These are phyloP conservation scores for Arxiozyma bovina DNA, from an alignment of 1,139 yeast species.

Conservation along the genomic window DNA sequence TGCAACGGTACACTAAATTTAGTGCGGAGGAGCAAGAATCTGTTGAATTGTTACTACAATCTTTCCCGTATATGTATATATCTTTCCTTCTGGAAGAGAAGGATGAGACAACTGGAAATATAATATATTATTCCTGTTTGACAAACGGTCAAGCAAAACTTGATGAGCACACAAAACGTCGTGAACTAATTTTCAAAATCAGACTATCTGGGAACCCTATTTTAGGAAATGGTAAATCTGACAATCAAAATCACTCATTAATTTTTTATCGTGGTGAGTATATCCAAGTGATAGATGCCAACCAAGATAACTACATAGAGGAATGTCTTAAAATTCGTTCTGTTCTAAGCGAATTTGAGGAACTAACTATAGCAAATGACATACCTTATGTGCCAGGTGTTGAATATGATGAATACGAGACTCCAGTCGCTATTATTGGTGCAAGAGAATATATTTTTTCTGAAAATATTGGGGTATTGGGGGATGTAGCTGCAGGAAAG, in stretches of 20 bases:
- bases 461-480: constrained; percentile 75
- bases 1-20: constrained; percentile 57
- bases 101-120: constrained; percentile 22
- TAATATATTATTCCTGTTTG: constrained; percentile 50
- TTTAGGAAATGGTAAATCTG: constrained; percentile 84
- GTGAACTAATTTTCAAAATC: constrained; percentile 46
- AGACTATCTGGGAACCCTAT: constrained; percentile 77
- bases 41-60: constrained; percentile 46
- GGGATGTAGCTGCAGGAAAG: constrained; percentile 89
- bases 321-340: constrained; percentile 78
- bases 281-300: constrained; percentile 80
- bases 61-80: constrained; percentile 54
- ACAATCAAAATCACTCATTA: constrained; percentile 73
- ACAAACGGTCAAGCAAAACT: constrained; percentile 44
- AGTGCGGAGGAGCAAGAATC: constrained; percentile 45
- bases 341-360: constrained; percentile 73
- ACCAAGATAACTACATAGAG: constrained; percentile 79
- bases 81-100: constrained; percentile 44
- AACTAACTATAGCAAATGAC: constrained; percentile 33
- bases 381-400: constrained; percentile 43
- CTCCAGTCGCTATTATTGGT: constrained; percentile 77
- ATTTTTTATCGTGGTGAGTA: constrained; percentile 79
- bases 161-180: constrained; percentile 35
- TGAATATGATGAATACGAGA: constrained; percentile 29
- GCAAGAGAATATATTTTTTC: constrained; percentile 85